Evolutionary conservation across 257 asterid genomes (phyloP).

Genomic region (Solanum commersonii): DNA sequence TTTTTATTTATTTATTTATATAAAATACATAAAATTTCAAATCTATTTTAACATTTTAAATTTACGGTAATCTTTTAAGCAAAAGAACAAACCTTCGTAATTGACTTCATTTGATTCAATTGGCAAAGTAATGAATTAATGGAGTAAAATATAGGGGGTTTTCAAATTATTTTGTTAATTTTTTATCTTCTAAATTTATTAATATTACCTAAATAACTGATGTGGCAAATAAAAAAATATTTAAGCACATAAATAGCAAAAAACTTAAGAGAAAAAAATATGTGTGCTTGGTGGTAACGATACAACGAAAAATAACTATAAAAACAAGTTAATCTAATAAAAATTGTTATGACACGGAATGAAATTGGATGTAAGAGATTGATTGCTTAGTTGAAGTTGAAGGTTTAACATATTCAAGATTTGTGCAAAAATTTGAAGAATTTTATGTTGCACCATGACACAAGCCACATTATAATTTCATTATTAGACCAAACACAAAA

Average conservation of each 20-base stretch:
- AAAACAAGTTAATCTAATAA: background rate
- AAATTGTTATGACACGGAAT: too few species aligned
- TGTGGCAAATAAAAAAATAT: background rate
- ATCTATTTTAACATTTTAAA: too few species aligned
- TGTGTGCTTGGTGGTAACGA: too few species aligned
- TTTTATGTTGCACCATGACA: background rate
- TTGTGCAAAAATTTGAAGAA: background rate
- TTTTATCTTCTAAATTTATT: too few species aligned
- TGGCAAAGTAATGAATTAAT: background rate
- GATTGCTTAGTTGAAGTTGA: background rate
- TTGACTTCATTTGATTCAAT: background rate
- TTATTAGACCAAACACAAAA: background rate
- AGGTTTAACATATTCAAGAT: background rate
- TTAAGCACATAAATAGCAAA: background rate
- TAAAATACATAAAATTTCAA: too few species aligned
- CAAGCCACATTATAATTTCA: background rate
- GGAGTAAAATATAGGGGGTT: too few species aligned
- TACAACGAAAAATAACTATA: background rate
- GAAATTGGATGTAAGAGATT: background rate
- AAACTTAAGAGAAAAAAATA: too few species aligned
- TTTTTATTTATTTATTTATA: rapidly evolving
- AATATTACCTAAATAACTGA: background rate
- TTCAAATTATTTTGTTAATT: too few species aligned
- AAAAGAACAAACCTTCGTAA: background rate
- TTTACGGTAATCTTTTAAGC: too few species aligned